These are phyloP conservation scores for Yamadazyma nakazawae DNA, from an alignment of 805 yeast genomes.

Conservation along the genomic window DNA sequence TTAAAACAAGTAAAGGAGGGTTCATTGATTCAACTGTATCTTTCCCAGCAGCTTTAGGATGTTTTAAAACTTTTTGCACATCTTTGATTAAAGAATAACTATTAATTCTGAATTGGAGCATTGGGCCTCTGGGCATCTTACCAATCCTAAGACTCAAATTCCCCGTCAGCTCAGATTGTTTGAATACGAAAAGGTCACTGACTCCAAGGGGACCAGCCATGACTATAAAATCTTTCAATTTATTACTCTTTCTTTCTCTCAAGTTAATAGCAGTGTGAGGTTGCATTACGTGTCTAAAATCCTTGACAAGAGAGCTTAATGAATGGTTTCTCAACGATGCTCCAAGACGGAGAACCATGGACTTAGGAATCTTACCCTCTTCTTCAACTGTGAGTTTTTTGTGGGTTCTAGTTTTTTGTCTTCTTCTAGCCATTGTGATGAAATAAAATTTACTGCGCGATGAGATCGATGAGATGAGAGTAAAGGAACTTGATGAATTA, in stretches of 20 bases:
- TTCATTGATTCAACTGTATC: conserved; percentile 59
- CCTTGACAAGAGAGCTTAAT: conserved; percentile 78
- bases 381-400: conserved; percentile 62
- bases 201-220: conserved; percentile 98
- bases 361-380: conserved; percentile 72
- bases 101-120: conserved; percentile 74
- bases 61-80: conserved; percentile 61
- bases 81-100: conserved; percentile 82
- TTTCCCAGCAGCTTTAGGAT: conserved; percentile 73
- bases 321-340: conserved; percentile 73
- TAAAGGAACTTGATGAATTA: background rate
- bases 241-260: conserved; percentile 82
- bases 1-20: conserved; percentile 90
- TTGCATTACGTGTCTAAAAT: conserved; percentile 87
- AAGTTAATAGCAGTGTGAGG: conserved; percentile 93
- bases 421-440: conserved; percentile 37
- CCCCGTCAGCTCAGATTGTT: conserved; percentile 75
- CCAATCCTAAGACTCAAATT: conserved; percentile 80
- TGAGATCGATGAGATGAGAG: conserved; percentile 4
- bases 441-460: background rate
- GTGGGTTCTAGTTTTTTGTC: conserved; percentile 84
- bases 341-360: conserved; percentile 92
- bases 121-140: conserved; percentile 92
- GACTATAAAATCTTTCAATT: conserved; percentile 89
- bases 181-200: conserved; percentile 80